Evolutionary conservation across 2,329 filamentous ascomycete genomes (phyloP).

Genomic region (Tolypocladium tundrense): DNA sequence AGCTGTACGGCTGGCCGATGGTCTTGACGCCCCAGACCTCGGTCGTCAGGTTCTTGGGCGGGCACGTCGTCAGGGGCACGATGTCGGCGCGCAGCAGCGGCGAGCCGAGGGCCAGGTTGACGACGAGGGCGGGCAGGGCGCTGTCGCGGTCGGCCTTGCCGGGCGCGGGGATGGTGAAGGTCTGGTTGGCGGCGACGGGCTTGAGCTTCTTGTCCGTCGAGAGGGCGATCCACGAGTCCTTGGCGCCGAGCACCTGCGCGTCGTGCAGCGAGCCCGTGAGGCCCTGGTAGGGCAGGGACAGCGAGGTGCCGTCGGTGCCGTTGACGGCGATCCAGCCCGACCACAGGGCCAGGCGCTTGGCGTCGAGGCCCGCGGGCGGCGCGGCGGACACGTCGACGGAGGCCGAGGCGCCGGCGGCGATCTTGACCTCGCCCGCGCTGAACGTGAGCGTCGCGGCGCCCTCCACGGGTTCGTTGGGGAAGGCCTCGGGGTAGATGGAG

Average conservation of each 20-base stretch:
- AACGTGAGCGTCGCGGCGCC: constrained; percentile 33
- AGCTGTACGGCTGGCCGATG: constrained; percentile 31
- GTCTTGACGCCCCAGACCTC: constrained; percentile 27
- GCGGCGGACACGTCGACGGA: constrained; percentile 34
- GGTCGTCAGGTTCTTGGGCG: constrained; percentile 14
- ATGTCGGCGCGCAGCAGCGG: constrained; percentile 32
- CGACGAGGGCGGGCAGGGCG: constrained; percentile 27
- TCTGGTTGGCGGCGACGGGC: constrained; percentile 21
- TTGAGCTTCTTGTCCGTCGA: constrained; percentile 20
- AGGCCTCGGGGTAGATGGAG: constrained; percentile 25
- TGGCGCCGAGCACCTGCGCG: constrained; percentile 11
- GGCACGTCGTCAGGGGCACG: constrained; percentile 24
- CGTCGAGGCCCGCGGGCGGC: constrained; percentile 27
- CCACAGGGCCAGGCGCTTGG: constrained; percentile 28
- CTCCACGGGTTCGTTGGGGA: constrained; percentile 34
- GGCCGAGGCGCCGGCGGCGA: constrained; percentile 30
- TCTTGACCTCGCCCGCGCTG: constrained; percentile 29
- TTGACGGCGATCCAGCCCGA: constrained; percentile 31
- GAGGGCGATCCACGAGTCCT: constrained; percentile 17
- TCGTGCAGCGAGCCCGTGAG: constrained; percentile 24
- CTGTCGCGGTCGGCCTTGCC: constrained; percentile 22
- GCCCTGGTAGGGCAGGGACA: constrained; percentile 31
- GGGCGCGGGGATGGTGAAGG: constrained; percentile 30
- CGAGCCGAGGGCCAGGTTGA: constrained; percentile 35
- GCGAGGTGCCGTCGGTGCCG: constrained; percentile 24